phyloP scores from a whole-genome alignment of 1,284 basidiomycete species.

The Ceratobasidium sp. region DNA sequence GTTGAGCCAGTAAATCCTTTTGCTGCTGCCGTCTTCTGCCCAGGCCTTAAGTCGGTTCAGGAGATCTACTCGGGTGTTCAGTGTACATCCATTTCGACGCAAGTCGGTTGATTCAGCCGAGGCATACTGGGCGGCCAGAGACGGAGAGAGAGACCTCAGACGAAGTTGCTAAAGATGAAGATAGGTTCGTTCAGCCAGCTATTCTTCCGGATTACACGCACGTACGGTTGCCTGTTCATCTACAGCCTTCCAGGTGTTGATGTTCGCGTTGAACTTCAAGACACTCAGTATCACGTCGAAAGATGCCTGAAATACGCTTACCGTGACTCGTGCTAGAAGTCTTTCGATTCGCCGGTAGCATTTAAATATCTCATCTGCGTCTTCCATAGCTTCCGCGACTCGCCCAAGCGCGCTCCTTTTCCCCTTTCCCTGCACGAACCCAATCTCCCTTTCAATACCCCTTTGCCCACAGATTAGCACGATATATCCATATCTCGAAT shows the following conservation, averaged over 20 bases:
- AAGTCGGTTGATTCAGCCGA: constrained; percentile 3
- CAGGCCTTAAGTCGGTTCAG: background rate
- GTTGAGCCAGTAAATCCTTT: too few relatives aligned
- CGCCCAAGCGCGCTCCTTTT: background rate
- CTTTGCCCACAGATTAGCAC: too few relatives aligned
- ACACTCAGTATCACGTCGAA: background rate
- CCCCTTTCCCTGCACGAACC: background rate
- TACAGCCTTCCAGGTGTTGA: background rate
- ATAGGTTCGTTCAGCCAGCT: background rate
- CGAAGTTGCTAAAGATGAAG: background rate
- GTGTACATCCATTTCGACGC: background rate
- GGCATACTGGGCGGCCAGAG: background rate
- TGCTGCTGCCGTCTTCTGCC: background rate
- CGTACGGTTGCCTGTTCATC: constrained; percentile 6
- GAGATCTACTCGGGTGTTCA: constrained; percentile 8
- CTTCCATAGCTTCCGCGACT: background rate
- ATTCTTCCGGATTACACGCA: background rate
- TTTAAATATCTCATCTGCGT: background rate
- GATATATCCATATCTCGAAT: too few relatives aligned
- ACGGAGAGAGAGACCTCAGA: background rate
- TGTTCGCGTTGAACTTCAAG: background rate
- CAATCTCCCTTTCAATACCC: constrained; percentile 11
- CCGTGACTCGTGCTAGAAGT: background rate
- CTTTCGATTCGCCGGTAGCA: constrained; percentile 8
- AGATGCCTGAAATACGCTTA: background rate